Base-by-base conservation (phyloP, 2,329 filamentous ascomycete genomes). In the Beauveria sp. region DNA sequence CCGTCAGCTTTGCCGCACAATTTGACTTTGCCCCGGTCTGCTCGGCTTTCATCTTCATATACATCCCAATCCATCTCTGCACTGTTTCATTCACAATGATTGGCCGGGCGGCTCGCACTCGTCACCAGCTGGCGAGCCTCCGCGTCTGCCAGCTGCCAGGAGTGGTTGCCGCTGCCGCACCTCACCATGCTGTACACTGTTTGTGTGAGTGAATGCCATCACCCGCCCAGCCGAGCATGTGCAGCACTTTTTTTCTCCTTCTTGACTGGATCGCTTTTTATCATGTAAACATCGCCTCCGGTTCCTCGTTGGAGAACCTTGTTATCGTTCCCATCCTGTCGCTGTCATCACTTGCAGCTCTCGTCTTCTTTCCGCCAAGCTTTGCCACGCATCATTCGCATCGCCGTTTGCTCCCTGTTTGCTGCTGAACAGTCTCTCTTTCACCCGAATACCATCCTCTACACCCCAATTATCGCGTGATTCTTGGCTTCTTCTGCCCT, bases 91-190 rank as follows among this genome's bases (percentile, higher is more conserved):
- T 30, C 30, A 5, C 24, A 50, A 22, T 61, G 28, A 61, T 61
- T 41, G 40, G 47, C 28, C 14, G 18, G 46, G 37, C 53, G 47
- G 37, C 46, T 61, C 46, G 20, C 26, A 40, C 54, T 30, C 12
- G 59, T 55, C 41, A 30, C 60, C 60, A 58, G 47, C 60, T 53
- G 60, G 54, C 41, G 40, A 53, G n/a, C 16, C n/a, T 54, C 26
- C 26, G 59, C 51, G n/a, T 8, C 40, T 58, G 59, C 59, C 53
- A 57, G 54, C 53, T 57, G 47, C 54, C 60, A 57, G 40, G 59
- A 48, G 48, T 48, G 26, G 37, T 61, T 47, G 34, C 20, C 37
- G 41, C 59, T 30, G 30, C 52, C 52, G 37, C 47, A 22, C 37
- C 46, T 52, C 48, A 5, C 56, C 41, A 48, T 48, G 51, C 58